These are phyloP conservation scores for Myxozyma sirexii DNA, from an alignment of 805 yeast genomes.

Conservation along the genomic window DNA sequence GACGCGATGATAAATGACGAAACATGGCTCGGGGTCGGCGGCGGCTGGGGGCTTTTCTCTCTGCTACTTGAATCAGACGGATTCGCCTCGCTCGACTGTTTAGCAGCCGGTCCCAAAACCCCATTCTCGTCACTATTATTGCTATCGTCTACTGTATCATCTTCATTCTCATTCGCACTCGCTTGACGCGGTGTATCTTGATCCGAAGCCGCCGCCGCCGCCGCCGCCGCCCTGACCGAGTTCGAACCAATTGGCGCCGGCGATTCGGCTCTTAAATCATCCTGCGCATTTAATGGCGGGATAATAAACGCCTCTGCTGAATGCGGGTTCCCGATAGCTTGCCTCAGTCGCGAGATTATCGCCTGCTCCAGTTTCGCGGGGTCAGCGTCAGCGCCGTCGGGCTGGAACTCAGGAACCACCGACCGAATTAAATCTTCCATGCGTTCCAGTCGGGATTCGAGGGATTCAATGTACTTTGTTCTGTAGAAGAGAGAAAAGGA, in stretches of 20 bases:
- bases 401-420: constrained; percentile 23
- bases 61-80: background rate
- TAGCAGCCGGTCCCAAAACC: background rate
- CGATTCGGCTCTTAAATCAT: background rate
- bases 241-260: background rate
- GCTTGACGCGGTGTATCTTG: background rate
- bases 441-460: constrained; percentile 35
- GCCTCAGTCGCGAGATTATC: background rate
- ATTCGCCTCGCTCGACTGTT: background rate
- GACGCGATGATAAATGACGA: background rate
- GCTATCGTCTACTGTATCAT: background rate
- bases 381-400: background rate
- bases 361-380: constrained; percentile 2
- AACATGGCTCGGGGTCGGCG: background rate
- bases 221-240: background rate
- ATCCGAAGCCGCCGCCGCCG: background rate
- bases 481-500: constrained; percentile 3
- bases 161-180: background rate
- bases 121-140: background rate
- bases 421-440: constrained; percentile 36
- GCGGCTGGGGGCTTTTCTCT: background rate
- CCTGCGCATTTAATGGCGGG: background rate
- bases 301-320: constrained; percentile 3
- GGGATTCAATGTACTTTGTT: constrained; percentile 35
- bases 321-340: background rate